Conservation (phyloP, 495 filamentous ascomycete species). For the Clavariopsis aquatica region DNA sequence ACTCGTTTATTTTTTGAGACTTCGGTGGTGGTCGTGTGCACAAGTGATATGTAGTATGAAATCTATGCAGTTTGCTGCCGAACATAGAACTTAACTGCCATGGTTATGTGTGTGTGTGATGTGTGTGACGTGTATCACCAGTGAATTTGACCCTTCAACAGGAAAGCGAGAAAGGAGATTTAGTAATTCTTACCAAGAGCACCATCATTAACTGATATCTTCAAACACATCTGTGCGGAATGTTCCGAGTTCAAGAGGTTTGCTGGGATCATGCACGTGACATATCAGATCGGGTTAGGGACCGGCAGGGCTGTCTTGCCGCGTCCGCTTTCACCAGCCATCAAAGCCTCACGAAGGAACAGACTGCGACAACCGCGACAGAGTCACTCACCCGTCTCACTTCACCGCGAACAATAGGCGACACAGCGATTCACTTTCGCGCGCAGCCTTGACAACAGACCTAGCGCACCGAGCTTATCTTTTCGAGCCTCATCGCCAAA, state of each 20-base stretch:
- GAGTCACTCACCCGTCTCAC: neutral
- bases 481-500: neutral
- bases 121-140: too few species aligned
- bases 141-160: too few species aligned
- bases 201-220: too few species aligned
- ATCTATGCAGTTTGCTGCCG: neutral
- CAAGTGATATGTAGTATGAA: neutral
- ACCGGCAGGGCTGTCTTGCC: neutral
- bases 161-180: too few species aligned
- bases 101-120: too few species aligned
- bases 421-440: neutral
- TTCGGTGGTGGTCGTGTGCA: neutral
- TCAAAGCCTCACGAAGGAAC: neutral
- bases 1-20: constrained; percentile 24
- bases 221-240: too few species aligned
- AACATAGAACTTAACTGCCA: too few species aligned
- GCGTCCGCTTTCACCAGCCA: neutral
- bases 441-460: neutral
- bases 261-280: neutral
- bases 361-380: neutral
- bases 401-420: neutral
- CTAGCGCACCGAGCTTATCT: neutral
- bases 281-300: neutral
- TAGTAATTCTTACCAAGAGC: too few species aligned
- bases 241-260: too few species aligned